Base-by-base conservation (phyloP, 2,329 filamentous ascomycete genomes). In the Neofusicoccum laricinum region DNA sequence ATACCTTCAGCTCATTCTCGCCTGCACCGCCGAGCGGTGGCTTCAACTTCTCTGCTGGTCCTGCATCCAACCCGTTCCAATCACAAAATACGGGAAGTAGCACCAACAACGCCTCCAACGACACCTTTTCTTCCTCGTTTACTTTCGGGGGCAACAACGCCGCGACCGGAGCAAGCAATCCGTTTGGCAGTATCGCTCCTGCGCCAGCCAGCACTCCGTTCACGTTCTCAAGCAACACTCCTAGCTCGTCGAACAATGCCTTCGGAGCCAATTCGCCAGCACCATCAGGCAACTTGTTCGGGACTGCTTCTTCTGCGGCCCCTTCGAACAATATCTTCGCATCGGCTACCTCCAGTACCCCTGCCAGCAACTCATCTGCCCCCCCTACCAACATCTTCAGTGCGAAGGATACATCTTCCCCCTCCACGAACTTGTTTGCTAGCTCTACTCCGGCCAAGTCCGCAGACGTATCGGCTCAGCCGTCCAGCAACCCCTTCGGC, bases 51-150 rank as follows among this genome's bases (percentile, higher is more conserved):
- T 69, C 69, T 4, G 68, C 61, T 34, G 46, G 38, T 1, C 43
- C 59, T 19, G 45, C 41, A 5, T 15, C 58, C 1, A 51, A 51
- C 25, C 46, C 59, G 30, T 63, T 63, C 46, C 12, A 32, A 14
- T 40, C 69, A 69, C 57, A 14, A 71, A 77, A 63, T 75, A 74
- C 48, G 69, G 70, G 12, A 70, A 71, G 38, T 70, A 19, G 17
- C 38, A 59, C 12, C 17, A 32, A 49, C 41, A 43, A 17, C 41
- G 10, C 19, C 5, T 0, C 46, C 19, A n/a, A 25, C n/a, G 15
- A 25, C 19, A 49, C 14, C 46, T 30, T 30, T 30, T 30, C 25
- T 30, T 7, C 25, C 25, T 30, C 25, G 25, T 30, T 30, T 30
- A 49, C 11, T 8, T 43, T 43, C n/a, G 41, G 41, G 4, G 41